Evolutionary conservation across 495 filamentous ascomycete species (phyloP), one percentile per base, ranked within the genome.

Genomic region (Talaromyces borbonicus): DNA sequence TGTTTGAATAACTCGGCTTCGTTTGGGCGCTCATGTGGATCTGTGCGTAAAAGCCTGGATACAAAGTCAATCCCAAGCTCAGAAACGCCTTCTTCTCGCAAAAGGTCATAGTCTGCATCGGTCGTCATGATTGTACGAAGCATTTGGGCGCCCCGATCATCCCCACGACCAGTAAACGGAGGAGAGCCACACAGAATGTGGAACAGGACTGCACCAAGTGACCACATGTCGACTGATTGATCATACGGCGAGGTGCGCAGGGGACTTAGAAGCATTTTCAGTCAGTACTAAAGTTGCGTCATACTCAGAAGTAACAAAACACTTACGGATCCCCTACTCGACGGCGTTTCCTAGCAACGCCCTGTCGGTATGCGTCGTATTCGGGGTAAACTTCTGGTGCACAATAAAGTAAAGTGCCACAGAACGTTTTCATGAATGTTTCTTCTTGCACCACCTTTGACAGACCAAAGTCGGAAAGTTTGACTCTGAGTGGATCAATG

Each of bases 381-480:
- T 89, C 84, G 0, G 84, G 84, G 56, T 95, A 98, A 2, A 98
- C 88, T 57, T 98, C 92, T 1, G 92, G 92, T 2, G 92, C 92
- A 56, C 93, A 95, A 58, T 96, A 98, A 8, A 97, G 70, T 27
- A 97, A 73, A 0, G 92, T 98, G 8, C 92, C 92, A 58, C 92
- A 98, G 56, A 98, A 98, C 0, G 92, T 97, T 55, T 88, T 85
- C 2, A 98, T 73, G 52, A 95, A 95, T 0, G 90, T 95, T 48
- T 93, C 83, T 47, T 87, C 81, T 45, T 86, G 80, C 15, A 93
- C 79, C 52, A 89, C 86, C 61, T 98, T 98, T 0, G 93, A 95
- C 8, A 98, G 70, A 2, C 88, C 88, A 67, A 98, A 98, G 57
- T 98, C 92, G 0, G 93, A 93, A 11, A 98, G 70, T 65, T 97